These are phyloP conservation scores for Gossypium davidsonii DNA, from an alignment of 441 rosid genomes.

Conservation along the genomic window DNA sequence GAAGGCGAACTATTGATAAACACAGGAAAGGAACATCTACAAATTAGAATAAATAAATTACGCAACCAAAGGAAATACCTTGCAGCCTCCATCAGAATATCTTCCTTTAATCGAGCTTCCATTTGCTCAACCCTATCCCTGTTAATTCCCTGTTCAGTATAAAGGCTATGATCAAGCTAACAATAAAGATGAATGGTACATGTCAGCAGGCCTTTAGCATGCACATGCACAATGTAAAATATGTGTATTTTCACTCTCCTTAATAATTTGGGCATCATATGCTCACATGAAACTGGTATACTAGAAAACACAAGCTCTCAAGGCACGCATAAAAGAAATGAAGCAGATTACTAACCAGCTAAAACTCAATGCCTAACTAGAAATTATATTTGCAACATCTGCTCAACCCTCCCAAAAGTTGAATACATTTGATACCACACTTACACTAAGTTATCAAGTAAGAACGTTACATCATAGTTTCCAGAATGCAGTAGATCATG, in stretches of 20 bases:
- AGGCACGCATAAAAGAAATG: neutral
- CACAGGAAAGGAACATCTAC: slow-evolving; percentile 1
- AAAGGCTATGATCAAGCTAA: slow-evolving; percentile 14
- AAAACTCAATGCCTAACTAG: neutral
- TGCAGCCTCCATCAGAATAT: slow-evolving; percentile 82
- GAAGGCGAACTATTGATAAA: slow-evolving; percentile 14
- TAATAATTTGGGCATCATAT: neutral
- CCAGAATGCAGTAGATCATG: neutral
- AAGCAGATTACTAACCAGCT: neutral
- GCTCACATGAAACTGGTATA: neutral
- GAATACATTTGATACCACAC: neutral
- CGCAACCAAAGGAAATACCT: slow-evolving; percentile 40
- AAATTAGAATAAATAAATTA: slow-evolving; percentile 4
- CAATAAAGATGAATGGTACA: slow-evolving; percentile 15
- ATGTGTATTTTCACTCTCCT: neutral
- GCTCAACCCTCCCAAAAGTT: neutral
- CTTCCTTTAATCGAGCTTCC: slow-evolving; percentile 92
- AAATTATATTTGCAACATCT: slow-evolving; percentile 7
- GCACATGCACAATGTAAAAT: neutral
- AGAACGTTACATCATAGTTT: neutral
- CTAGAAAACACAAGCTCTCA: neutral
- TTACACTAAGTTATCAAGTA: neutral
- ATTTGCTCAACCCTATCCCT: slow-evolving; percentile 90
- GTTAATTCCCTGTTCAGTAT: slow-evolving; percentile 73
- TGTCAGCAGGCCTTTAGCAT: neutral